Evolutionary conservation across 345 rosid species (phyloP), one percentile per base, ranked within the genome.

Genomic region (Pugionium cornutum): DNA sequence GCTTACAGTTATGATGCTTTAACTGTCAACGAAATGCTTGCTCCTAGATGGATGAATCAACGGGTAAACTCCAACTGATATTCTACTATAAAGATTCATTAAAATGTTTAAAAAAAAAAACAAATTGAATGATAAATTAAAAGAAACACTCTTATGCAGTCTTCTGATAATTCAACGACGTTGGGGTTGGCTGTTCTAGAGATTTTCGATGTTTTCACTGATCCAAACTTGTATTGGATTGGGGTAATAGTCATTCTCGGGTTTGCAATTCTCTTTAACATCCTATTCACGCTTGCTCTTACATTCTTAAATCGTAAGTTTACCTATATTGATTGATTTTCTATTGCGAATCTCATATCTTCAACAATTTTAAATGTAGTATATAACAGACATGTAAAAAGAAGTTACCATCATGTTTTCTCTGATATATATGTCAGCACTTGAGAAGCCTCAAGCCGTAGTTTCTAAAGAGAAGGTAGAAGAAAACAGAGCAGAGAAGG

Each of bases 31-130:
- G 97, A 94, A 79, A 77, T 94, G 80, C 59, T 58, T 58, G 84
- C 96, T 47, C 83, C 95, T 11, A 79, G 99, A 66, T 94, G 99
- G 99, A 88, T 83, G 86, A 53, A 85, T 68, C 75, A 77, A 82
- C 1, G 0, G 73, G 96, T 89, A 81, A 5, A 52, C 49, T 26
- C 43, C 35, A 43, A 40, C 31, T 1, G 5, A 11, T 42, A 43
- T 4, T 62, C 11, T 35, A 9, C 41, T 48, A 6, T 4, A 45
- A 9, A 34, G 18, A 18, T 18, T 32, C 44, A 11, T 9, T 52
- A 10, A 37, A 43, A 58, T 37, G 26, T 48, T 11, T 29, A 49
- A 9, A 18, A 34, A 18, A 18, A 18, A 18, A 18, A 43, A 42
- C 1, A 49, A 10, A 53, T 33, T 6, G 8, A 34, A 54, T 62